A percentile compares a stretch with the other conserved stretches of the same genome.
Conservation (phyloP, 2,329 filamentous ascomycete genomes). For the Graphilbum fragrans region DNA sequence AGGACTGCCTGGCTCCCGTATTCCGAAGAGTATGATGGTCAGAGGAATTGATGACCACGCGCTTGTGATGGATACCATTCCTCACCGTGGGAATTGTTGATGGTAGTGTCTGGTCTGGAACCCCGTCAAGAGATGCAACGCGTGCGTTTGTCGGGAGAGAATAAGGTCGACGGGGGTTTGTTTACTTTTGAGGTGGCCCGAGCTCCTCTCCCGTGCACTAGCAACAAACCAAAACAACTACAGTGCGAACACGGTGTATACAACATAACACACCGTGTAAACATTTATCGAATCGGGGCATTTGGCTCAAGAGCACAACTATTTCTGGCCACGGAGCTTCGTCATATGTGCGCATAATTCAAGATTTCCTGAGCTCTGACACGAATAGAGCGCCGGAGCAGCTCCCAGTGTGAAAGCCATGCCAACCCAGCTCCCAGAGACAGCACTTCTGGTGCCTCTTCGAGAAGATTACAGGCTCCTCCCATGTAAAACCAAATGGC, state of each 20-base stretch:
- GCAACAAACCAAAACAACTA: slow-evolving; percentile 1
- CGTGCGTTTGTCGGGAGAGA: background rate
- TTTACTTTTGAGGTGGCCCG: slow-evolving; percentile 14
- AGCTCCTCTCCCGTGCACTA: slow-evolving; percentile 7
- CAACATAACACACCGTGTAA: background rate
- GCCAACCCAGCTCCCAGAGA: too few species aligned
- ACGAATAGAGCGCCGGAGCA: too few species aligned
- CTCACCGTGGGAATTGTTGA: background rate
- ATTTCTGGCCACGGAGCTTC: too few species aligned
- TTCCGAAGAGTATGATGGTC: background rate
- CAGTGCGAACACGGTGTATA: background rate
- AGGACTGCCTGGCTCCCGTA: background rate
- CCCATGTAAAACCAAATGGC: too few species aligned
- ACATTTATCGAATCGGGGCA: too few species aligned
- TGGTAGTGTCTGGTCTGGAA: background rate
- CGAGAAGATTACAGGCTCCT: too few species aligned
- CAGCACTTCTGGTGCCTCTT: too few species aligned
- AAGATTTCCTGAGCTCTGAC: too few species aligned
- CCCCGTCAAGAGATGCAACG: background rate
- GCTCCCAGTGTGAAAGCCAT: too few species aligned
- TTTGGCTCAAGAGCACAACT: too few species aligned
- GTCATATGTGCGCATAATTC: too few species aligned
- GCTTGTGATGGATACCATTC: background rate
- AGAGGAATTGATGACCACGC: background rate
- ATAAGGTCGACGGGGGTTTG: slow-evolving; percentile 5